Evolutionary conservation across 2,329 filamentous ascomycete genomes (phyloP), one percentile per base, ranked within the genome.

Genomic region (Graphilbum sp.): DNA sequence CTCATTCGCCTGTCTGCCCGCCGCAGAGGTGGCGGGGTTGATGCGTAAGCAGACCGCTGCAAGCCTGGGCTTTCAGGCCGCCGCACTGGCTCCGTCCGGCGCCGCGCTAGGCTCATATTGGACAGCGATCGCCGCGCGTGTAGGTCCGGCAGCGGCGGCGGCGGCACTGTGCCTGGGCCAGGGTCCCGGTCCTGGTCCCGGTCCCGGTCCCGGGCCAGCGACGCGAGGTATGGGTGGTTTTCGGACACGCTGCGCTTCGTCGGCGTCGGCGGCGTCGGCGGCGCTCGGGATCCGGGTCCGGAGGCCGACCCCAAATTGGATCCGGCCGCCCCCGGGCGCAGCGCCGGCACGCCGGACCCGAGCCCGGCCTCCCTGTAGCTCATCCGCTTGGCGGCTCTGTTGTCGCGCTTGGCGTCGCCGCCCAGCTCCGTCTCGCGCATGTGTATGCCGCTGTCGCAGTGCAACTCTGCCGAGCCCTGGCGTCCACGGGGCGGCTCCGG

Each of bases 21-120:
- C 50, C 85, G 72, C 43, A 90, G 68, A 35, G 79, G 75, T n/a
- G n/a, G n/a, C 45, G 79, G 79, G 42, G 77, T 79, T 45, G 59
- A 58, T 53, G 59, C 64, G 46, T 61, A 49, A 24, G 42, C 43
- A 29, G 46, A 43, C 52, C 44, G 66, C 56, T 54, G 63, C 62
- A 66, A 65, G 62, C 67, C 63, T 62, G 68, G 66, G 39, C 76
- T 83, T 46, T 78, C 70, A 55, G 80, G 71, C 53, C 76, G 68
- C 41, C 76, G 67, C 41, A 67, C 65, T 47, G 56, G 57, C 27
- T 72, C 69, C 34, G 69, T 71, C 40, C 62, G 58, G 41, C 62
- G 53, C 39, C 68, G 60, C 37, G 64, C 58, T 43, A 71, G 56
- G 54, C 67, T 64, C 39, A 63, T 68, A 53, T 71, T 73, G 49